These are phyloP conservation scores for Aurifilum marmelostoma DNA, from an alignment of 2,329 filamentous ascomycete genomes.

Conservation along the genomic window DNA sequence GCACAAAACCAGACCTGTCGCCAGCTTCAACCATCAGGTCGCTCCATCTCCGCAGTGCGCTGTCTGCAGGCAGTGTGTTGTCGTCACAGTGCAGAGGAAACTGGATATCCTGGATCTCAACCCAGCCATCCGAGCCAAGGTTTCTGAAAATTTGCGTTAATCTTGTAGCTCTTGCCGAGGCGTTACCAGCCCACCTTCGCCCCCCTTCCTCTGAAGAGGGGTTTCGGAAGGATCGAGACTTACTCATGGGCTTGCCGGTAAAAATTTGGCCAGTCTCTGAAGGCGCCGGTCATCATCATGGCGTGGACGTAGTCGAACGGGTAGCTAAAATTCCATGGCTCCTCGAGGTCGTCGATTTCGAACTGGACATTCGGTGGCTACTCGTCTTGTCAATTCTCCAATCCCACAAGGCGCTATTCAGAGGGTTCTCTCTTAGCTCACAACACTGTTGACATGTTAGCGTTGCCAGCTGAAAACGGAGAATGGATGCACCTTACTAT, in stretches of 20 bases:
- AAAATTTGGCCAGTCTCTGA: conserved; percentile 35
- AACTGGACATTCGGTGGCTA: conserved; percentile 35
- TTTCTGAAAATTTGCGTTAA: conserved; percentile 27
- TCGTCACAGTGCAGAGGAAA: conserved; percentile 39
- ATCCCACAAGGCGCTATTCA: no score
- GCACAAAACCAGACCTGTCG: conserved; percentile 34
- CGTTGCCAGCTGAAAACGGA: neutral
- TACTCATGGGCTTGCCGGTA: conserved; percentile 34
- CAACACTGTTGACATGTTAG: conserved; percentile 24
- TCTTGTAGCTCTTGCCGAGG: neutral
- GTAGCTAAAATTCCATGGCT: conserved; percentile 36
- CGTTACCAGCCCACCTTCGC: neutral
- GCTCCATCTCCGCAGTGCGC: conserved; percentile 36
- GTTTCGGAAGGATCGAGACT: neutral
- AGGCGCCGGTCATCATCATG: conserved; percentile 37
- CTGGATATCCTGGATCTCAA: conserved; percentile 38
- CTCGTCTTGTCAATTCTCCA: conserved; percentile 20
- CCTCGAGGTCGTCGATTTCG: conserved; percentile 37
- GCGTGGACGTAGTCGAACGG: conserved; percentile 37
- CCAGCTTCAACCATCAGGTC: conserved; percentile 39
- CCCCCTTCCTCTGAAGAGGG: no score
- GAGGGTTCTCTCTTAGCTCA: conserved; percentile 13
- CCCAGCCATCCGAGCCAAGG: conserved; percentile 33
- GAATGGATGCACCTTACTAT: conserved; percentile 30
- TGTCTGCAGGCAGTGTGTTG: conserved; percentile 33